Evolutionary conservation across 257 asterid species (phyloP).

Genomic region (Vinca minor): DNA sequence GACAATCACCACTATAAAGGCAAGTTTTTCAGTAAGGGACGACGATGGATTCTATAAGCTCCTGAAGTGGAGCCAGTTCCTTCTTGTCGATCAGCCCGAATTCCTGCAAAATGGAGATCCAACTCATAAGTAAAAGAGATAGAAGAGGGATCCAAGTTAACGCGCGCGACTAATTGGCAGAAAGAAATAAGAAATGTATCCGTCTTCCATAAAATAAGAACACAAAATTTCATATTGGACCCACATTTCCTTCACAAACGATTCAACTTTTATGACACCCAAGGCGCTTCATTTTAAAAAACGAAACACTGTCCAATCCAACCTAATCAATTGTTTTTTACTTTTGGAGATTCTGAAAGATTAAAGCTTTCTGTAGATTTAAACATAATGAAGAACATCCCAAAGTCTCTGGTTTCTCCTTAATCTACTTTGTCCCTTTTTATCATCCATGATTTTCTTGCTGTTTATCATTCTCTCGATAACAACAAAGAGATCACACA

Average conservation of each 20-base stretch:
- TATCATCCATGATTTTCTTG: background rate
- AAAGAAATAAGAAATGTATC: background rate
- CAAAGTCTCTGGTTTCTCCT: too few species aligned
- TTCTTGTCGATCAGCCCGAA: constrained; percentile 74
- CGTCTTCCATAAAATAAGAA: background rate
- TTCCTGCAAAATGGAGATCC: constrained; percentile 44
- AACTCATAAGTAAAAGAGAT: background rate
- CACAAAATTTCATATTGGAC: background rate
- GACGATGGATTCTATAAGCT: constrained; percentile 59
- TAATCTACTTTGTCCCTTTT: too few species aligned
- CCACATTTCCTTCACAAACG: too few species aligned
- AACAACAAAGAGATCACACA: background rate
- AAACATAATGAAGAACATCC: background rate
- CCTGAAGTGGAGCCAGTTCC: constrained; percentile 89
- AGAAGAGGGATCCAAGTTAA: background rate
- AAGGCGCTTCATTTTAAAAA: background rate
- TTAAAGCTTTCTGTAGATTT: too few species aligned
- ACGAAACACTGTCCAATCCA: too few species aligned
- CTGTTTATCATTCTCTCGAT: background rate
- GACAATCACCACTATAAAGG: background rate
- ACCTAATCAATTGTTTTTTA: too few species aligned
- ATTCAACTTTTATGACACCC: background rate
- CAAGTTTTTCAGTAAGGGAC: constrained; percentile 36
- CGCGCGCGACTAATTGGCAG: background rate
- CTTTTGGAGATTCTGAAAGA: too few species aligned